phyloP scores from a whole-genome alignment of 768 basidiomycete species.

The Kwoniella sp. region DNA sequence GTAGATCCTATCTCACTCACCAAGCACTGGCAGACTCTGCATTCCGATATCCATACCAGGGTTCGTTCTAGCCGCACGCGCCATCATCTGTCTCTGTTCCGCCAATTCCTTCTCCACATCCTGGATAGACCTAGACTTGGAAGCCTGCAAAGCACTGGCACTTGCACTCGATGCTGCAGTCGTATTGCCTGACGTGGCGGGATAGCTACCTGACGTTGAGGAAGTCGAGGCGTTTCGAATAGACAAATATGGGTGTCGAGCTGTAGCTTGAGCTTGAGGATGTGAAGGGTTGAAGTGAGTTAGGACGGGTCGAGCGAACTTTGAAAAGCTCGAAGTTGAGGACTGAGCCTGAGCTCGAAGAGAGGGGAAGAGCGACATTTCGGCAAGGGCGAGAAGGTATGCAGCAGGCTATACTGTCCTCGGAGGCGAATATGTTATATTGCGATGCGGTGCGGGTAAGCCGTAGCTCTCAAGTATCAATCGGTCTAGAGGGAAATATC shows the following conservation, averaged over 20 bases:
- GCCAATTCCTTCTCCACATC: slow-evolving; percentile 25
- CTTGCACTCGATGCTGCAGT: background rate
- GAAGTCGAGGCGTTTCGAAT: background rate
- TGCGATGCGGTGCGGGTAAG: too few species aligned
- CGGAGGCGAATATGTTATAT: too few species aligned
- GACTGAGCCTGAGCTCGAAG: slow-evolving; percentile 16
- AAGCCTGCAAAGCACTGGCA: background rate
- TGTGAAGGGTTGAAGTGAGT: background rate
- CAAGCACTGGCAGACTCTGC: slow-evolving; percentile 21
- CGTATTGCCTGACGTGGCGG: background rate
- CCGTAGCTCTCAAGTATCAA: too few species aligned
- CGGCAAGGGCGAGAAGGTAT: too few species aligned
- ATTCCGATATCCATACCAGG: slow-evolving; percentile 19
- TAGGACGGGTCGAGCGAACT: background rate
- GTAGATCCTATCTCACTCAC: too few species aligned
- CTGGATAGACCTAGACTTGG: slow-evolving; percentile 16
- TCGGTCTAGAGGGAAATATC: too few species aligned
- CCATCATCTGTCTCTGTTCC: slow-evolving; percentile 22
- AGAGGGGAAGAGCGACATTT: slow-evolving; percentile 20
- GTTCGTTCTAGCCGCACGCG: slow-evolving; percentile 17
- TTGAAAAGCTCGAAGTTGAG: background rate
- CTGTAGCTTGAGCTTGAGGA: too few species aligned
- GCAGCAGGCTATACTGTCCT: too few species aligned
- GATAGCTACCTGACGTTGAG: background rate
- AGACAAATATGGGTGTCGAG: background rate